Evolutionary conservation across 176 grass and related monocot genomes (phyloP), one percentile per base, ranked within the genome.

Genomic region (Alopecurus myosuroides): DNA sequence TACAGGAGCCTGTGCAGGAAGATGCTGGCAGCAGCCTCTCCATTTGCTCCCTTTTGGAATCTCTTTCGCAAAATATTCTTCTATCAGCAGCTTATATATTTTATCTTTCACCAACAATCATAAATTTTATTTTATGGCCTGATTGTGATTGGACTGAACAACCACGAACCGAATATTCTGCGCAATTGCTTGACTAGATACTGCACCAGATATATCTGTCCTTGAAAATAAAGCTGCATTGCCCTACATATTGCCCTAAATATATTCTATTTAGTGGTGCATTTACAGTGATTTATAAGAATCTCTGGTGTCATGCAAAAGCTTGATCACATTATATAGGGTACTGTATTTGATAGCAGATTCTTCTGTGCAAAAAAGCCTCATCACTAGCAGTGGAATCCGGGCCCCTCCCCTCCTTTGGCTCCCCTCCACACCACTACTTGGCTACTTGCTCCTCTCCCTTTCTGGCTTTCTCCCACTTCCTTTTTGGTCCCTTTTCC

Each of bases 381-480:
- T 51, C 71, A 74, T 74, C 71, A 51, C 71, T 39, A 55, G 80
- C 65, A 37, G 34, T 39, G 17, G 79, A 81, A 53, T 81, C 64
- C 33, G 50, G 74, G 74, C 22, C 51, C 49, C 35, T 69, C 35
- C 37, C 49, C 17, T 5, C 19, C 20, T n/a, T n/a, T n/a, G n/a
- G n/a, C n/a, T 23, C 41, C 25, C 30, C 25, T 37, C 44, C 58
- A 29, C 77, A 60, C 58, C 88, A 58, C 64, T 30, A 23, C 48
- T 3, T n/a, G 20, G n/a, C n/a, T 70, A n/a, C 11, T 26, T 71
- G 23, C 69, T 72, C 70, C 50, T 33, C 60, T 69, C 45, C 11
- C 40, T 81, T 85, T 33, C 60, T 69, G 35, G 7, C 40, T 81
- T 85, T 60, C n/a, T n/a, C 53, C 87, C 53, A 37, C 26, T 26